Conservation (phyloP, 495 filamentous ascomycete genomes). For the Xylaria sp. region DNA sequence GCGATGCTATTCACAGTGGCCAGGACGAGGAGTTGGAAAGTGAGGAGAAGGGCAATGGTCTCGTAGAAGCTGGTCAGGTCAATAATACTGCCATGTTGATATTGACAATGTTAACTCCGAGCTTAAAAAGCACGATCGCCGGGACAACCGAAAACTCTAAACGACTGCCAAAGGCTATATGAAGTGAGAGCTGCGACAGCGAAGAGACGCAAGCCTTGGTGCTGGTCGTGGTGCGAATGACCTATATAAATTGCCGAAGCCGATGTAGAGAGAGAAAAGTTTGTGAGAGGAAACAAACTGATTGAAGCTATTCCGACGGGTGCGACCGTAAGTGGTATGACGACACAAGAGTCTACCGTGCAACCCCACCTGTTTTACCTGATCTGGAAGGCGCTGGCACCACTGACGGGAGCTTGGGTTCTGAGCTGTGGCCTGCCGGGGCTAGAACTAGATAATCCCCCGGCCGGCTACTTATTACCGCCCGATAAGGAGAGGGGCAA, state of each 20-base stretch:
- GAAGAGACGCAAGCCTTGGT: neutral
- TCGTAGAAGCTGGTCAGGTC: conserved; percentile 21
- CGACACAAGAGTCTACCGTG: neutral
- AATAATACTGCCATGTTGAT: conserved; percentile 21
- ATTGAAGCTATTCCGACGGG: conserved; percentile 11
- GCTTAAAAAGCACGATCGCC: neutral
- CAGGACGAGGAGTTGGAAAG: neutral
- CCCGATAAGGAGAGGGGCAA: no score
- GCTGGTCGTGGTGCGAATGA: no score
- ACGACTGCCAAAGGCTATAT: neutral
- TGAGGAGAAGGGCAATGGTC: neutral
- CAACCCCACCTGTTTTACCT: neutral
- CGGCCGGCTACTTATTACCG: no score
- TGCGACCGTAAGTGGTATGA: conserved; percentile 11
- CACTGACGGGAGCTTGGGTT: neutral
- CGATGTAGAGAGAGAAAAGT: neutral
- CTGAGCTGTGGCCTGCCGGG: neutral
- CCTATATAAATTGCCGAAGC: neutral
- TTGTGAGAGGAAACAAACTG: neutral
- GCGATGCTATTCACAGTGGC: neutral
- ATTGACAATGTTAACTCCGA: neutral
- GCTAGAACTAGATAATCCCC: no score
- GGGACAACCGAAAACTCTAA: neutral
- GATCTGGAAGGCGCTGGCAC: neutral
- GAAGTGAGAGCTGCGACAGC: neutral